Evolutionary conservation across 768 basidiomycete genomes (phyloP).

Genomic region (Leccinum ochraceum): DNA sequence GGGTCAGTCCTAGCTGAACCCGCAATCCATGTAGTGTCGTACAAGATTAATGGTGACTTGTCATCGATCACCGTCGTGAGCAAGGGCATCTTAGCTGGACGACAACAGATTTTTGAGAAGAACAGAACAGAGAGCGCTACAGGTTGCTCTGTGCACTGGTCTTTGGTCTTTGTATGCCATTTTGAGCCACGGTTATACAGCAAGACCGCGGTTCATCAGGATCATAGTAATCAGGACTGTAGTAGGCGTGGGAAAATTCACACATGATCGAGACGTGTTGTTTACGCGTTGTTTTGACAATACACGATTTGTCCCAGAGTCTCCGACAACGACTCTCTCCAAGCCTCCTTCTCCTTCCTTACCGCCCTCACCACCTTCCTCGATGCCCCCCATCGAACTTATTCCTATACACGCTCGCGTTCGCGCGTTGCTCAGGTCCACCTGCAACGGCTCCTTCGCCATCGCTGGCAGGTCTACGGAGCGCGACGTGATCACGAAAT

Average conservation of each 20-base stretch:
- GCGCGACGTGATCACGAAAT: constrained; percentile 55
- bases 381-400: constrained; percentile 50
- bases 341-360: constrained; percentile 28
- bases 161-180: no score
- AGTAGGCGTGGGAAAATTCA: constrained; percentile 16
- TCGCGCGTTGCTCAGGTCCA: constrained; percentile 70
- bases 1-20: no score
- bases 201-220: no score
- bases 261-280: constrained; percentile 26
- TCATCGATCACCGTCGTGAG: no score
- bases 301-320: neutral
- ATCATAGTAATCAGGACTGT: no score
- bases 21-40: no score
- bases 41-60: no score
- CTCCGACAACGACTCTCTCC: constrained; percentile 29
- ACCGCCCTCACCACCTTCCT: constrained; percentile 52
- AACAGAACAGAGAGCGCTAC: no score
- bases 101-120: no score
- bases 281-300: constrained; percentile 33
- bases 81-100: no score
- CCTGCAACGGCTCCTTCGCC: constrained; percentile 53
- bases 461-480: constrained; percentile 73
- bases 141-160: no score
- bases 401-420: constrained; percentile 58
- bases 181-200: no score